These are phyloP conservation scores for Pseudomassariella vexata DNA, from an alignment of 2,329 filamentous ascomycete species.

Conservation along the genomic window DNA sequence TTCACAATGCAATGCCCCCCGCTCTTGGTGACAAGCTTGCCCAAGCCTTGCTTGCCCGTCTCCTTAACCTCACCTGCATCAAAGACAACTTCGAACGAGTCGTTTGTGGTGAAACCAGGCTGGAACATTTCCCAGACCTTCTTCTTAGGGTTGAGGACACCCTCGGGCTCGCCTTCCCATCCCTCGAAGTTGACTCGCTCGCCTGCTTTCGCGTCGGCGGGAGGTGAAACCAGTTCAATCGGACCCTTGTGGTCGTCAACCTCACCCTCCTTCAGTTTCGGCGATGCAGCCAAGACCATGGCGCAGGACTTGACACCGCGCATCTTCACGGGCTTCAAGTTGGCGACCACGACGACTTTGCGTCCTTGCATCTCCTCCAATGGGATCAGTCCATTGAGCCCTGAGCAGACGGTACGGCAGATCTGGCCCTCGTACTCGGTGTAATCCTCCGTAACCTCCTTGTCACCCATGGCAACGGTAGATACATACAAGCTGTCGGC, in stretches of 20 bases:
- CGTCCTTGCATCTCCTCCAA: slow-evolving; percentile 95
- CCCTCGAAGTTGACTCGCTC: slow-evolving; percentile 91
- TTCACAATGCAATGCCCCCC: slow-evolving; percentile 80
- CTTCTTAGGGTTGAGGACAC: slow-evolving; percentile 96
- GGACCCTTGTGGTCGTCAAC: slow-evolving; percentile 80
- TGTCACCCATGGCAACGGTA: slow-evolving; percentile 90
- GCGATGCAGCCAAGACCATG: slow-evolving; percentile 95
- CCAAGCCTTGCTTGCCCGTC: slow-evolving; percentile 62
- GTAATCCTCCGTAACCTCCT: slow-evolving; percentile 80
- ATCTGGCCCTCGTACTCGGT: slow-evolving; percentile 86
- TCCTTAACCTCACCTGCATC: slow-evolving; percentile 73
- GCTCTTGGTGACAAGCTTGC: slow-evolving; percentile 67
- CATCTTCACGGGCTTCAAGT: slow-evolving; percentile 99
- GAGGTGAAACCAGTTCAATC: slow-evolving; percentile 86
- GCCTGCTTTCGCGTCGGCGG: slow-evolving; percentile 71
- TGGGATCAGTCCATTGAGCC: slow-evolving; percentile 86
- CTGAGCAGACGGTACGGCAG: slow-evolving; percentile 93
- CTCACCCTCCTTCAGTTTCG: slow-evolving; percentile 74
- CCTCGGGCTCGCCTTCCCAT: slow-evolving; percentile 89
- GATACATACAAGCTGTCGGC: slow-evolving; percentile 94
- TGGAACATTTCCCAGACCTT: slow-evolving; percentile 98
- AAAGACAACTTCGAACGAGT: slow-evolving; percentile 75
- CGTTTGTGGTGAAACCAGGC: slow-evolving; percentile 90
- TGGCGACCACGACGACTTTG: slow-evolving; percentile 93
- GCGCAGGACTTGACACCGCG: slow-evolving; percentile 68